A percentile compares a stretch with the other conserved stretches of the same genome.
Conservation (phyloP, 306 rosid genomes). For the Astragalus membranaceus region DNA sequence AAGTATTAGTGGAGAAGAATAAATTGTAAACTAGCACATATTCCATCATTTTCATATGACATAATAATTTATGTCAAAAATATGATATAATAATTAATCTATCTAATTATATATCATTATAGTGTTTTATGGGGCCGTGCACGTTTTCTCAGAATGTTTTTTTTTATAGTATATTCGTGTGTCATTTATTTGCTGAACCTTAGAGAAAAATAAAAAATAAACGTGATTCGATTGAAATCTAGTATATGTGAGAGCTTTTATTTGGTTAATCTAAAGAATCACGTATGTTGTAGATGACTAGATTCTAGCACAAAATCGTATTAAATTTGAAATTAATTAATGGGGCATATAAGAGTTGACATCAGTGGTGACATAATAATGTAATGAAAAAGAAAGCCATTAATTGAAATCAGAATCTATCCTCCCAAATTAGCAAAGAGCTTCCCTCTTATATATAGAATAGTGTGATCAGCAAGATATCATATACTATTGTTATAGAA, state of each 20-base stretch:
- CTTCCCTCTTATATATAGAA: constrained; percentile 2
- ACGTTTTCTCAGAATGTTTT: constrained; percentile 20
- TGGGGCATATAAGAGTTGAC: constrained; percentile 41
- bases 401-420: constrained; percentile 24
- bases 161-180: neutral
- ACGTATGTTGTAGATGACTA: constrained; percentile 3
- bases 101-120: constrained; percentile 16
- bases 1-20: constrained; percentile 28
- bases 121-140: constrained; percentile 3
- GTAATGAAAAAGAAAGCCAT: constrained; percentile 23
- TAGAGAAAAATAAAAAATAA: neutral
- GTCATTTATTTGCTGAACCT: constrained; percentile 11
- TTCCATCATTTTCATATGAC: constrained; percentile 14
- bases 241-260: constrained; percentile 6
- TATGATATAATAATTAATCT: neutral
- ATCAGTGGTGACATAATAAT: neutral
- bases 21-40: constrained; percentile 24
- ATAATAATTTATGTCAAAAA: no score
- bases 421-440: constrained; percentile 6
- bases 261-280: constrained; percentile 18
- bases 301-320: constrained; percentile 14
- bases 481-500: neutral
- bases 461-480: constrained; percentile 21
- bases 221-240: constrained; percentile 20
- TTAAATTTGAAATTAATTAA: constrained; percentile 3